Conservation (phyloP, 352 stramenopile genomes). For the Blastocystis sp. region DNA sequence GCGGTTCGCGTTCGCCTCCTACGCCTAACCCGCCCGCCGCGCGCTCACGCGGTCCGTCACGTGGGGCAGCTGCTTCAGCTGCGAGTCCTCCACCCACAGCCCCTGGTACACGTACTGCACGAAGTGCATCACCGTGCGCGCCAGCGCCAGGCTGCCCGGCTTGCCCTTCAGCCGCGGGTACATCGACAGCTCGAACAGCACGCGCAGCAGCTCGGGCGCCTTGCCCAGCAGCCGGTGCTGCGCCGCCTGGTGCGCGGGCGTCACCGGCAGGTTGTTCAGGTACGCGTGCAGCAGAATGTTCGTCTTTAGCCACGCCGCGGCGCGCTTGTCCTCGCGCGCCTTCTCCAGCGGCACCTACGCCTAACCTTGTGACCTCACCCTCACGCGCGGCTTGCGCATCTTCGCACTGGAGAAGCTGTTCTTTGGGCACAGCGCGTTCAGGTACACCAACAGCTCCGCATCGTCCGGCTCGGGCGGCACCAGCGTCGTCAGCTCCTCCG, state of each 20-base stretch:
- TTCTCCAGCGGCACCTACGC: constrained; percentile 51
- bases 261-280: constrained; percentile 55
- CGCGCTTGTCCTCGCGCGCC: constrained; percentile 1
- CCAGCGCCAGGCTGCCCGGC: neutral
- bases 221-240: constrained; percentile 7
- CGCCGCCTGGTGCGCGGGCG: neutral
- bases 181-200: constrained; percentile 11
- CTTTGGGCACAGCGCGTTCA: constrained; percentile 40
- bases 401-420: neutral
- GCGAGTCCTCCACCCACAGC: constrained; percentile 82
- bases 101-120: constrained; percentile 83
- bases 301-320: constrained; percentile 14
- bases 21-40: constrained; percentile 29
- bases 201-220: constrained; percentile 39
- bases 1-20: constrained; percentile 80
- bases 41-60: constrained; percentile 73
- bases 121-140: constrained; percentile 78
- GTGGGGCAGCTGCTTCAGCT: constrained; percentile 82
- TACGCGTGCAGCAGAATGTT: constrained; percentile 62
- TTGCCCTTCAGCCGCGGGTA: neutral
- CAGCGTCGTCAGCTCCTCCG: constrained; percentile 38
- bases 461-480: constrained; percentile 6
- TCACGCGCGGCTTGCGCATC: constrained; percentile 29
- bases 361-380: neutral
- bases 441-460: neutral